Base-by-base conservation (phyloP, 2,329 filamentous ascomycete genomes). In the Ascochyta clinopodiicola region DNA sequence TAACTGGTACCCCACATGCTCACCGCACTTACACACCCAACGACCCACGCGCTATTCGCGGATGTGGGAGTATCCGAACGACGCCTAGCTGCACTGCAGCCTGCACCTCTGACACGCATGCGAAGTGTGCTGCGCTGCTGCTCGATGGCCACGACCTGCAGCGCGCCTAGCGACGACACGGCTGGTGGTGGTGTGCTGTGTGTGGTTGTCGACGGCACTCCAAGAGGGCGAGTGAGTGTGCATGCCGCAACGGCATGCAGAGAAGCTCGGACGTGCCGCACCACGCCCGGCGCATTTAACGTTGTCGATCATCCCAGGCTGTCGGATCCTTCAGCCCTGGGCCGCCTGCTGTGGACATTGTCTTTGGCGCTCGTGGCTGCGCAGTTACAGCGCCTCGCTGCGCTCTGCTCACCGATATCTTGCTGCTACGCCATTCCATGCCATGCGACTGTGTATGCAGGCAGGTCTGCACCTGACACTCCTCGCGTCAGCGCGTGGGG, bases 251-350 rank as follows among this genome's bases (percentile, higher is more conserved):
- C 27, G 27, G 27, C 27, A 31, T 31, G 29, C 29, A 13, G 29
- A 21, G 17, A 19, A 44, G 52, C 52, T 56, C 25, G 47, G 47
- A 38, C 46, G 51, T 55, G 40, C 45, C 45, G 45, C 51, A 32
- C 25, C 25, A 56, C 36, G 42, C 44, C 44, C 17, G 44, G 52
- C 47, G 42, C 43, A 46, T 37, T 43, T 50, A 56, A 56, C 52
- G 46, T 56, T 56, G 52, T 56, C 52, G 52, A 56, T 56, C 46
- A 56, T 45, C 51, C 52, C 52, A 56, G 47, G 25, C 46, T 51
- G 37, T 46, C 52, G 52, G 52, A 50, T 51, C 24, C 31, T 50
- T 50, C 51, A 50, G 51, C 42, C 51, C 46, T 56, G 46, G 39
- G 42, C 21, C 32, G 22, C 22, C 22, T 6, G 22, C 22, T 6